Percentiles rank a stretch among this genome's conserved stretches.
Conservation (phyloP, 306 rosid species). For the Lathyrus aphaca region DNA sequence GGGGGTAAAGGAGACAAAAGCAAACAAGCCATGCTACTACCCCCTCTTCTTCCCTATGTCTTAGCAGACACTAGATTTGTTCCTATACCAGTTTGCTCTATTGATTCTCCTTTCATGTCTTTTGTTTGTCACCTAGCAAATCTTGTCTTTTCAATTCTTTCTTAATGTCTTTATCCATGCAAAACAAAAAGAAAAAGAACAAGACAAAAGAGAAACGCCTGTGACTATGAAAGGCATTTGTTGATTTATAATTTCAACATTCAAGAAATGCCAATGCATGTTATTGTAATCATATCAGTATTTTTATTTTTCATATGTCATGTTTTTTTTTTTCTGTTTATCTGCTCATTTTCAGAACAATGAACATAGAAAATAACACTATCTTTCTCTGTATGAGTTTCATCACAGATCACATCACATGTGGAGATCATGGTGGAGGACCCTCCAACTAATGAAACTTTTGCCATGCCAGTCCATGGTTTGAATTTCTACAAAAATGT, state of each 20-base stretch:
- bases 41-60: slow-evolving; percentile 39
- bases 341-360: too few species aligned
- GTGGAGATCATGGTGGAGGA: not conserved
- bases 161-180: not conserved
- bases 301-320: too few species aligned
- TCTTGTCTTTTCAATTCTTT: not conserved
- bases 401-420: not conserved
- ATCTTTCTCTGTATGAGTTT: not conserved
- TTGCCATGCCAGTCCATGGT: not conserved
- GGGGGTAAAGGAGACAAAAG: slow-evolving; percentile 38
- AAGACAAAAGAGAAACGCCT: not conserved
- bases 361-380: too few species aligned
- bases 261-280: too few species aligned
- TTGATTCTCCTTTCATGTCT: slow-evolving; percentile 17
- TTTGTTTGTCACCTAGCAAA: slow-evolving; percentile 20
- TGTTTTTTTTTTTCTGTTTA: too few species aligned
- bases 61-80: slow-evolving; percentile 44
- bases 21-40: slow-evolving; percentile 57
- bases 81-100: slow-evolving; percentile 20
- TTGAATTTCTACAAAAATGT: not conserved
- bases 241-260: not conserved
- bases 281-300: too few species aligned
- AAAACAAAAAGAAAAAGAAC: not conserved
- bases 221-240: slow-evolving; percentile 1
- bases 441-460: not conserved